phyloP scores from a whole-genome alignment of 2,329 filamentous ascomycete species.

The Xylaria digitata region DNA sequence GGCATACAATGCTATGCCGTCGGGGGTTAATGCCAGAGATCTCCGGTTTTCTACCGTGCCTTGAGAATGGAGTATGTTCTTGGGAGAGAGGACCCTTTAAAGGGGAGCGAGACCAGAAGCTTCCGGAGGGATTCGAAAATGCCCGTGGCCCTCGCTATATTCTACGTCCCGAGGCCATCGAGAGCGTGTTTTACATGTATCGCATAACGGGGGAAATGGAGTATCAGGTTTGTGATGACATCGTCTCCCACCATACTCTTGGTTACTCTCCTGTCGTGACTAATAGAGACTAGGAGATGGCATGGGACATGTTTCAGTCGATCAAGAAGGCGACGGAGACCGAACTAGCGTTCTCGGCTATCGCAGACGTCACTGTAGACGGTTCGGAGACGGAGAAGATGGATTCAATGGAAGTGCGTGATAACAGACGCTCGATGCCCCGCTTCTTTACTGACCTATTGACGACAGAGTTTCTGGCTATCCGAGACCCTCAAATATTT shows the following conservation, averaged over 20 bases:
- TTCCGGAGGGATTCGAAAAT: constrained; percentile 62
- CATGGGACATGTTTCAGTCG: constrained; percentile 49
- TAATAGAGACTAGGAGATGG: constrained; percentile 39
- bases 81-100: constrained; percentile 41
- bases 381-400: constrained; percentile 23
- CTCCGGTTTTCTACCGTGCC: constrained; percentile 60
- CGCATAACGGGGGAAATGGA: constrained; percentile 46
- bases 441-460: not conserved
- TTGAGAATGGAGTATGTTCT: constrained; percentile 49
- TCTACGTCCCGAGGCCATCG: constrained; percentile 51
- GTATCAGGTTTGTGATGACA: constrained; percentile 36
- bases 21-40: constrained; percentile 72
- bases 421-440: not conserved
- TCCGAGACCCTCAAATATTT: constrained; percentile 70
- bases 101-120: constrained; percentile 11
- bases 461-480: constrained; percentile 69
- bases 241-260: not conserved
- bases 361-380: constrained; percentile 31
- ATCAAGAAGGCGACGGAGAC: constrained; percentile 46
- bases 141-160: constrained; percentile 52
- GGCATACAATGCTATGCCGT: constrained; percentile 66
- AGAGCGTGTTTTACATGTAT: constrained; percentile 50
- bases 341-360: constrained; percentile 35
- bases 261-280: not conserved
- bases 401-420: constrained; percentile 46